Evolutionary conservation across 1,139 yeast genomes (phyloP), one percentile per base, ranked within the genome.

Genomic region (Magnusiomyces suaveolens): DNA sequence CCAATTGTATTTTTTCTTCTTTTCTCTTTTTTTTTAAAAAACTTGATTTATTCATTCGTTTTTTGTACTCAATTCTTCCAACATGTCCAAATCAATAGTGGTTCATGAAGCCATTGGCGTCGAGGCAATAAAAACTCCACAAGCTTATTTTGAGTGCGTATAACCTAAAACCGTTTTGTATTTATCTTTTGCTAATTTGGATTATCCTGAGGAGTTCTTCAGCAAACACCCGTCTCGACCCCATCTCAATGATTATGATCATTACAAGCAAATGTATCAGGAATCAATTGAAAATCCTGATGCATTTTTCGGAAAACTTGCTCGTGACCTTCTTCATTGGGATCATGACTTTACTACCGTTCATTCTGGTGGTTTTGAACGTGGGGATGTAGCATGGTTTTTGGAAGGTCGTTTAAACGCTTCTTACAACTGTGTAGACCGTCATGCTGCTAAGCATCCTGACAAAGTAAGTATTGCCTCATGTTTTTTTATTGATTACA

Each of bases 61-160:
- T n/a, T n/a, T n/a, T n/a, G n/a, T n/a, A n/a, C n/a, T n/a, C n/a
- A n/a, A n/a, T n/a, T n/a, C n/a, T n/a, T n/a, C n/a, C n/a, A n/a
- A n/a, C 36, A 29, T 29, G 36, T 29, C 36, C 12, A 29, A 20
- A 39, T 47, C 48, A 49, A 48, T 53, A n/a, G 54, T 52, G 33
- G 96, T 87, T 55, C 94, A 86, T 67, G 96, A 88, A 73, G 95
- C 96, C 59, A 83, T 84, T 69, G 75, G 78, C 59, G 79, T 83
- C 56, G 69, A 69, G 56, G 76, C 82, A 51, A 81, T 82, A 65
- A 77, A 75, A 52, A 84, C 95, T 52, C 96, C 95, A 54, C 68
- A 77, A 64, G 87, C 83, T 62, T 88, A 87, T 72, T 86, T 73
- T 69, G 79, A 81, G 62, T 83, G 82, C 50, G 69, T 61, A 4